These are phyloP conservation scores for Mortierella sp. DNA, from an alignment of 371 early-diverging fungal species.

Conservation along the genomic window DNA sequence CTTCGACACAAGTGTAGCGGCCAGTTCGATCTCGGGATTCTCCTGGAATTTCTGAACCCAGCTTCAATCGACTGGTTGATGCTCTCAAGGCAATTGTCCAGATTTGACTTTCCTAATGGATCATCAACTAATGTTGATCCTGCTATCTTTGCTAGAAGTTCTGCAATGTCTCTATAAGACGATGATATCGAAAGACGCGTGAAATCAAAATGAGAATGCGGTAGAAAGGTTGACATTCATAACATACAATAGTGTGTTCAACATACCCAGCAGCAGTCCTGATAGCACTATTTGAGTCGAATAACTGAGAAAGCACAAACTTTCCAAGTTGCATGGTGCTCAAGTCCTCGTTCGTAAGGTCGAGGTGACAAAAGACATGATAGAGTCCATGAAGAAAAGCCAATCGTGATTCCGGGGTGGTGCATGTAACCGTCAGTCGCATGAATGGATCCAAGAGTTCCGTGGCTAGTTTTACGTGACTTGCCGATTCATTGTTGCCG, in stretches of 20 bases:
- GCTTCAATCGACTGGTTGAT: slow-evolving; percentile 21
- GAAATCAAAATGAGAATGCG: too few species aligned
- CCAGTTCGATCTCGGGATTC: background rate
- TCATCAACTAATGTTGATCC: slow-evolving; percentile 12
- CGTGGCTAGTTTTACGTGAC: background rate
- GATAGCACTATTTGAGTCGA: slow-evolving; percentile 5
- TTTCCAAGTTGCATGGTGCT: slow-evolving; percentile 21
- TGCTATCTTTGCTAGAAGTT: slow-evolving; percentile 11
- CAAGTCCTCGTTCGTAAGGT: slow-evolving; percentile 7
- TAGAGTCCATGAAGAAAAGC: slow-evolving; percentile 25
- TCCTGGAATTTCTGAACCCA: background rate
- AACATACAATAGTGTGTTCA: background rate
- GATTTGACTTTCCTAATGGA: slow-evolving; percentile 12
- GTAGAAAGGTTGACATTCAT: background rate
- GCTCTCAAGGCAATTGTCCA: slow-evolving; percentile 17
- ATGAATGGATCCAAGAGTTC: slow-evolving; percentile 22
- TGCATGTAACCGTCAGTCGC: slow-evolving; percentile 20
- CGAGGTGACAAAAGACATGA: slow-evolving; percentile 34
- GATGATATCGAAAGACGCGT: background rate
- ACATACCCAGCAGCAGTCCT: slow-evolving; percentile 31
- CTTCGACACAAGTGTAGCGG: slow-evolving; percentile 23
- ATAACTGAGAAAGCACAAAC: slow-evolving; percentile 18
- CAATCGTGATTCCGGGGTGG: slow-evolving; percentile 1
- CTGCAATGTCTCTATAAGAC: slow-evolving; percentile 11
- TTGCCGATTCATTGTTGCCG: background rate